These are phyloP conservation scores for Diophrys sp. DNA, from an alignment of 73 alveolate genomes.

Conservation along the genomic window DNA sequence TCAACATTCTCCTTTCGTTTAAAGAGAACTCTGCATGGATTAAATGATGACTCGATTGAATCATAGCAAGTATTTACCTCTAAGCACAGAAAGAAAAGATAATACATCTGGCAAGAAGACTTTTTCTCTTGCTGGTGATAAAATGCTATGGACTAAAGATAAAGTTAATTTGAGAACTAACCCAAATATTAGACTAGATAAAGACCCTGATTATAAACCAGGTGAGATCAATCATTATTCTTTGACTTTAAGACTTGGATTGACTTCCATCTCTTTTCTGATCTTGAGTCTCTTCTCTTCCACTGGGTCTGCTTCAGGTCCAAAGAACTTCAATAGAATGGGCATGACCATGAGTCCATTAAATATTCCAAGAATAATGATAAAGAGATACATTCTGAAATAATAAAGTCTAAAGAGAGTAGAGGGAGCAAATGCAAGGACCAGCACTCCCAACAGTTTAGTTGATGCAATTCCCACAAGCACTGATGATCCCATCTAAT, in stretches of 20 bases:
- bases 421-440: slow-evolving; percentile 91
- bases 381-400: slow-evolving; percentile 90
- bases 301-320: slow-evolving; percentile 32
- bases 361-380: slow-evolving; percentile 82
- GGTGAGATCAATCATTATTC: not conserved
- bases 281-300: not conserved
- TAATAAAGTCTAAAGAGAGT: slow-evolving; percentile 84
- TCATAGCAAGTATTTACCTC: too few relatives aligned
- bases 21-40: too few relatives aligned
- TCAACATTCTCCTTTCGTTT: too few relatives aligned
- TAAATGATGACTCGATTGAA: too few relatives aligned
- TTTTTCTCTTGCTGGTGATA: too few relatives aligned
- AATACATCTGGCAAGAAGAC: too few relatives aligned
- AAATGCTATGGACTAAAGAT: too few relatives aligned
- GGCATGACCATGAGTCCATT: slow-evolving; percentile 83
- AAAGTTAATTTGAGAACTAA: too few relatives aligned
- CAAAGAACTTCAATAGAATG: slow-evolving; percentile 55
- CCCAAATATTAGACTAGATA: too few relatives aligned
- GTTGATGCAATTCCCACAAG: slow-evolving; percentile 91
- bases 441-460: slow-evolving; percentile 88
- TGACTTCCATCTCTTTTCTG: not conserved
- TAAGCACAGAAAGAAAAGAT: too few relatives aligned
- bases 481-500: slow-evolving; percentile 86
- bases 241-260: not conserved
- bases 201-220: too few relatives aligned